Base-by-base conservation (phyloP, 2,329 filamentous ascomycete genomes). In the Passalora sequoiae region DNA sequence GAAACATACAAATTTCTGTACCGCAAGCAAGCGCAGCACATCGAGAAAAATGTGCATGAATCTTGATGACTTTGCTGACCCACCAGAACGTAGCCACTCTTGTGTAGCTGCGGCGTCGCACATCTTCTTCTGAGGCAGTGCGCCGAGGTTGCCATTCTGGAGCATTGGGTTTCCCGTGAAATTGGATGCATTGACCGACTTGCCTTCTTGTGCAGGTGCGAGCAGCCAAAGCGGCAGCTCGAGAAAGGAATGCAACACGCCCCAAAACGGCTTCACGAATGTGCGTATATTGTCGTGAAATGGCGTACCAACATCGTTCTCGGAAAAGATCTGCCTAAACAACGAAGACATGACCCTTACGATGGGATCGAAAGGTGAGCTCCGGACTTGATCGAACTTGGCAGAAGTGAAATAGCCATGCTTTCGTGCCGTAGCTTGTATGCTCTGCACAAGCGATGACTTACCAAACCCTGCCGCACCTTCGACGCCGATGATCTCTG, bases 31-130 rank as follows among this genome's bases (percentile, higher is more conserved):
- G 40, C 86, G 79, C 38, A 96, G 66, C 7, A 95, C 83, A 54
- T 96, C 89, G 33, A 95, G 70, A 56, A 94, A 91, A 1, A 86
- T 89, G 59, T 89, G 91, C 74, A 91, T 86, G 43, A 95, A 76
- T 9, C 87, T 81, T 52, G 87, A 83, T 1, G 75, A 75, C 47
- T 70, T 73, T 17, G 66, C 68, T 24, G 64, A 61, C 17, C 69
- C 68, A 17, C 71, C 69, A 37, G 66, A 60, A 39, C 67, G 59
- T 17, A 73, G 56, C 71, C 70, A 73, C 6, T 71, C 68, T 35
- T 60, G 55, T 8, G 59, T 58, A 21, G 69, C 66, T 1, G 69
- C 67, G 3, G 54, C 44, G 24, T 56, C 58, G 48, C 60, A 63
- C 24, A 50, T 54, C 40, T 60, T 60, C 10, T 51, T 48, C 25